Conservation (phyloP, 2,329 filamentous ascomycete genomes). For the Eurotiales sp. region DNA sequence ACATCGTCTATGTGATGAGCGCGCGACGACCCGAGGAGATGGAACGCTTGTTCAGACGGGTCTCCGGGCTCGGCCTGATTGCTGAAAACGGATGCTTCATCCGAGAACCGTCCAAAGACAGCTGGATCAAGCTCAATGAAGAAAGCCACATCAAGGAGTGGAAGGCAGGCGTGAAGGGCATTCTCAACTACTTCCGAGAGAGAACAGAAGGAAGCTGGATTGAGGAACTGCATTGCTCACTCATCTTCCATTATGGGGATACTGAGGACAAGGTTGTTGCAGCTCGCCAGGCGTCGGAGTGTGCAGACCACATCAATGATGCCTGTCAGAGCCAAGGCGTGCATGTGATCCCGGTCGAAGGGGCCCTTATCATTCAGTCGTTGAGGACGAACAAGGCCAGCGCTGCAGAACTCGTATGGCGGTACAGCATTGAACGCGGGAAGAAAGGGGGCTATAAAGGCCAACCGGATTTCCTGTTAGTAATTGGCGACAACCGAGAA, state of each 20-base stretch:
- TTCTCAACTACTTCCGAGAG: constrained; percentile 85
- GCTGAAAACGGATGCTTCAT: constrained; percentile 94
- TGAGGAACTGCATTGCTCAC: constrained; percentile 85
- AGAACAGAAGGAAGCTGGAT: constrained; percentile 83
- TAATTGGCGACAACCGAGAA: constrained; percentile 85
- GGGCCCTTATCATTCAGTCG: constrained; percentile 79
- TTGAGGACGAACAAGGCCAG: constrained; percentile 84
- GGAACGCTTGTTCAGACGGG: constrained; percentile 76
- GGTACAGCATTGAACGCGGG: constrained; percentile 57
- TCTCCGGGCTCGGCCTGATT: constrained; percentile 81
- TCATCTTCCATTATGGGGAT: constrained; percentile 86
- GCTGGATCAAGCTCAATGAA: constrained; percentile 78
- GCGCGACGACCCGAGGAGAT: constrained; percentile 82
- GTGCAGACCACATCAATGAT: constrained; percentile 92
- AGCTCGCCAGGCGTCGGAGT: constrained; percentile 77
- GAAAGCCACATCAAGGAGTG: constrained; percentile 66
- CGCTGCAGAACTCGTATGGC: constrained; percentile 71
- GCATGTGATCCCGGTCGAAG: constrained; percentile 75
- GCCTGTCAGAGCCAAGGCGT: constrained; percentile 80
- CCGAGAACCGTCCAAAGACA: constrained; percentile 62
- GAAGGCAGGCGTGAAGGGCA: constrained; percentile 79
- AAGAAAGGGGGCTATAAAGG: constrained; percentile 36
- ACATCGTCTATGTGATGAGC: constrained; percentile 92
- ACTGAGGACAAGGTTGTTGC: constrained; percentile 74
- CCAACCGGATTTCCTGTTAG: constrained; percentile 76